These are phyloP conservation scores for Daedaleopsis sinensis DNA, from an alignment of 768 basidiomycete genomes.

Conservation along the genomic window DNA sequence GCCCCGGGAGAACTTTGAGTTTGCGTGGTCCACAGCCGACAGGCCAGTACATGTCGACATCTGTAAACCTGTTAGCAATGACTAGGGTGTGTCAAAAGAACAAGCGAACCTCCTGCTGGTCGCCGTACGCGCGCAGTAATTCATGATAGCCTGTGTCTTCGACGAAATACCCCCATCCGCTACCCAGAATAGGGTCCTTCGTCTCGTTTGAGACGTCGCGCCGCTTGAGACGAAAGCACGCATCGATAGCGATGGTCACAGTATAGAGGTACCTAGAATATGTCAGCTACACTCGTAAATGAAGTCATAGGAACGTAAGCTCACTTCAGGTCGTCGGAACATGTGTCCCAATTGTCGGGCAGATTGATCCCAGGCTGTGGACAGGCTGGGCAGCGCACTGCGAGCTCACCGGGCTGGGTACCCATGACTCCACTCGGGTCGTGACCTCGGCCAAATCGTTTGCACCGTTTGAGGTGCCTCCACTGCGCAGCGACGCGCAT, in stretches of 20 bases:
- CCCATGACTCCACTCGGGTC: constrained; percentile 17
- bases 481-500: constrained; percentile 18
- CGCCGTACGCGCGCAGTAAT: constrained; percentile 10
- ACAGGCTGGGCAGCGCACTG: constrained; percentile 26
- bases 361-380: constrained; percentile 23
- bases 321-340: constrained; percentile 12
- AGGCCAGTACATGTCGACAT: constrained; percentile 4
- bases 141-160: constrained; percentile 22
- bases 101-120: constrained; percentile 32
- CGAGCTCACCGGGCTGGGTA: constrained; percentile 17
- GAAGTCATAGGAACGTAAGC: not conserved
- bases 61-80: too few species aligned
- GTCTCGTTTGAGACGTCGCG: constrained; percentile 20
- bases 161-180: constrained; percentile 32
- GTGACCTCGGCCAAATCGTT: constrained; percentile 25
- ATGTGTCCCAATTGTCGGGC: constrained; percentile 20
- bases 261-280: constrained; percentile 31
- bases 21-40: constrained; percentile 2
- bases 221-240: constrained; percentile 28
- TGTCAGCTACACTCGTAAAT: not conserved
- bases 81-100: too few species aligned
- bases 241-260: constrained; percentile 30
- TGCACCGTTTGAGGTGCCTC: constrained; percentile 20
- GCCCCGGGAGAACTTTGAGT: constrained; percentile 6
- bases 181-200: constrained; percentile 11